Evolutionary conservation across 441 rosid species (phyloP).

Genomic region (Viola pubescens): DNA sequence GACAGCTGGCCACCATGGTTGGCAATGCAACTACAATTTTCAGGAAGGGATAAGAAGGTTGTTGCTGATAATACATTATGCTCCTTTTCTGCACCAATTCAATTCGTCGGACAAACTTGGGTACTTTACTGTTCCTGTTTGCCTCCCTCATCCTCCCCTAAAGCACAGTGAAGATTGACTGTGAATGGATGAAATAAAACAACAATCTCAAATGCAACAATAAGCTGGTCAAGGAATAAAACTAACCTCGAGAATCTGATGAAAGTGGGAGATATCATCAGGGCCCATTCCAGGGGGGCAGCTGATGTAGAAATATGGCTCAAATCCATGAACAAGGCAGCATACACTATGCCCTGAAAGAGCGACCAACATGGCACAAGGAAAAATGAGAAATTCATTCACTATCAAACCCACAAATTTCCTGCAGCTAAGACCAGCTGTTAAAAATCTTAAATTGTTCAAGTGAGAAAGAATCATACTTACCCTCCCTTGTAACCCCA

Average conservation of each 20-base stretch:
- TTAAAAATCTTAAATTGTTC: too few species aligned
- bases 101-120: slow-evolving; percentile 49
- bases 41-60: slow-evolving; percentile 66
- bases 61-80: slow-evolving; percentile 91
- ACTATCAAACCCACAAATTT: too few species aligned
- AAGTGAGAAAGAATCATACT: not conserved
- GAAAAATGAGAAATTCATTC: not conserved
- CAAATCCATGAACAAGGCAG: slow-evolving; percentile 92
- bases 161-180: slow-evolving; percentile 9
- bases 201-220: slow-evolving; percentile 3
- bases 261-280: slow-evolving; percentile 77
- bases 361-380: not conserved
- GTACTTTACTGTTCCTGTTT: slow-evolving; percentile 55
- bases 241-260: slow-evolving; percentile 75
- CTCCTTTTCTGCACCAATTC: slow-evolving; percentile 76
- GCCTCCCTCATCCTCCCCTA: slow-evolving; percentile 83
- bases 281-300: slow-evolving; percentile 92
- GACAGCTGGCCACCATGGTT: slow-evolving; percentile 85
- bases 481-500: slow-evolving; percentile 91
- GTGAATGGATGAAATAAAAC: slow-evolving; percentile 8
- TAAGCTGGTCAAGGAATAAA: not conserved
- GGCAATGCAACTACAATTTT: slow-evolving; percentile 94
- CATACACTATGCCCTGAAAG: slow-evolving; percentile 84
- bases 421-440: too few species aligned
- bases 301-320: slow-evolving; percentile 86